Evolutionary conservation across 192 early-diverging fungal genomes (phyloP).

Genomic region (Paraglomus brasilianum): DNA sequence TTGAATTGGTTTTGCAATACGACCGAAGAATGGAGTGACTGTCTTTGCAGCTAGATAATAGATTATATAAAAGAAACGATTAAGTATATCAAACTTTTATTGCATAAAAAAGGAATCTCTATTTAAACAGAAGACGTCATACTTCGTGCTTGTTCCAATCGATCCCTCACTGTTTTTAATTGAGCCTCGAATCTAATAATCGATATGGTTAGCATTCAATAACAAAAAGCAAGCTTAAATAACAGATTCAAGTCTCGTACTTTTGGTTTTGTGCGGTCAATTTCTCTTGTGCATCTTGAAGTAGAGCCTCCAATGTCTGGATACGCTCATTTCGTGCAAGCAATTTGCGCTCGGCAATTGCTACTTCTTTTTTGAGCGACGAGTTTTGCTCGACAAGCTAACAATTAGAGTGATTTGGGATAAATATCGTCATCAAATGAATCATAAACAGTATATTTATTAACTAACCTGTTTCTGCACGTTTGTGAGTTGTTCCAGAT

Average conservation of each 20-base stretch:
- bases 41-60: conserved; percentile 40
- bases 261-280: conserved; percentile 73
- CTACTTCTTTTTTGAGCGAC: conserved; percentile 91
- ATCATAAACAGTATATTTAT: background rate
- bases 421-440: background rate
- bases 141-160: conserved; percentile 80
- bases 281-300: conserved; percentile 85
- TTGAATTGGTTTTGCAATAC: conserved; percentile 90
- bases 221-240: background rate
- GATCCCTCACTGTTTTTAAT: conserved; percentile 70
- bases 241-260: conserved; percentile 30
- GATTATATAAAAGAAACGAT: background rate
- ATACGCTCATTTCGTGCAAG: conserved; percentile 92
- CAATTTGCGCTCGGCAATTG: conserved; percentile 89
- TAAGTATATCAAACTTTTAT: background rate
- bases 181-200: conserved; percentile 75
- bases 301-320: conserved; percentile 77
- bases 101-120: background rate
- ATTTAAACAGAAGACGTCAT: conserved; percentile 15
- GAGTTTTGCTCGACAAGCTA: conserved; percentile 95
- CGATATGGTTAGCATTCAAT: background rate
- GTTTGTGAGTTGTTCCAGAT: conserved; percentile 92
- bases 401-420: background rate
- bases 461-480: conserved; percentile 80
- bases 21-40: conserved; percentile 47